Percentiles rank a stretch among this genome's conserved stretches.
phyloP scores from a whole-genome alignment of 2,329 filamentous ascomycete genomes.

The Pseudogymnoascus sp. region DNA sequence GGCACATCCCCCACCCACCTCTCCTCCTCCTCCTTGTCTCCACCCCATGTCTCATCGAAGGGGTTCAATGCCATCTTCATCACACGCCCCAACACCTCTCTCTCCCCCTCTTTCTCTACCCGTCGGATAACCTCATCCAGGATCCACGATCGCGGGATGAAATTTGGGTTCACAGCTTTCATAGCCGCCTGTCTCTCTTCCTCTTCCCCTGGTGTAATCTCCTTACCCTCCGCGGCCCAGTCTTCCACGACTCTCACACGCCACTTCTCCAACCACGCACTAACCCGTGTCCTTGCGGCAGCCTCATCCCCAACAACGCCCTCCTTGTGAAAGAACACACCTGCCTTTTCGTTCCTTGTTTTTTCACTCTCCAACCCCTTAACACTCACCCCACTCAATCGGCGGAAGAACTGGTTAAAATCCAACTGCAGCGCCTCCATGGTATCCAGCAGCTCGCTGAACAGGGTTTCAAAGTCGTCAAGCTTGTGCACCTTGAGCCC shows the following conservation, averaged over 20 bases:
- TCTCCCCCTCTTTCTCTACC: conserved; percentile 76
- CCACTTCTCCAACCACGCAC: conserved; percentile 77
- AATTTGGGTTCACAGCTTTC: conserved; percentile 87
- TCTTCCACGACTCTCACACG: conserved; percentile 62
- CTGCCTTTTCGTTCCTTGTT: conserved; percentile 54
- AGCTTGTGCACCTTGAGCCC: conserved; percentile 64
- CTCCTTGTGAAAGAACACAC: conserved; percentile 72
- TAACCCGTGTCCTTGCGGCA: conserved; percentile 58
- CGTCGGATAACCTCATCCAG: conserved; percentile 86
- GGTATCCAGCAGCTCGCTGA: conserved; percentile 73
- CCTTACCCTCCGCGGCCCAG: conserved; percentile 50
- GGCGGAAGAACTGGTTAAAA: conserved; percentile 89
- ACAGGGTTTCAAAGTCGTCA: conserved; percentile 70
- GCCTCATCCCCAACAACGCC: conserved; percentile 56
- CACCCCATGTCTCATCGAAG: conserved; percentile 71
- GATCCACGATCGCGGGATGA: conserved; percentile 84
- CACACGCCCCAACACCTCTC: conserved; percentile 65
- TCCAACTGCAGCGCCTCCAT: conserved; percentile 79
- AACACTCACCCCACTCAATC: conserved; percentile 57
- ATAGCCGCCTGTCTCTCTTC: conserved; percentile 60
- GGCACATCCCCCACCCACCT: conserved; percentile 84
- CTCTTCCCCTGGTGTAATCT: conserved; percentile 33
- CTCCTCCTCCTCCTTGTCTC: conserved; percentile 65
- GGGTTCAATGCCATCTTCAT: conserved; percentile 80
- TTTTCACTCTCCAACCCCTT: conserved; percentile 57